Evolutionary conservation across 345 rosid species (phyloP).

Genomic region (Salix dunnii): DNA sequence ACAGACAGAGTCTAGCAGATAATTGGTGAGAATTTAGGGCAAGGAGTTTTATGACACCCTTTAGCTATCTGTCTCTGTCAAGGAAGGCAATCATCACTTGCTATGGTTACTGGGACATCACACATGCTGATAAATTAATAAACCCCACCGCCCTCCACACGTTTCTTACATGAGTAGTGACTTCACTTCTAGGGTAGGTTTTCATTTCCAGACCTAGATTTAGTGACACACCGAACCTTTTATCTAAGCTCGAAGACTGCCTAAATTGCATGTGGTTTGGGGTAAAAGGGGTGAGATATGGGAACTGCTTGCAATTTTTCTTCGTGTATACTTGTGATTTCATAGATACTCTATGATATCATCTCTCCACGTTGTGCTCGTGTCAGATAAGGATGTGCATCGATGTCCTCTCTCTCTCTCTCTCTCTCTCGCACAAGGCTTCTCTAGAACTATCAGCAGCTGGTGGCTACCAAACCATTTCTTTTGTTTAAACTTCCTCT

Average conservation of each 20-base stretch:
- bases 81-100: neutral
- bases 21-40: neutral
- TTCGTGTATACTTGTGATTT: no score
- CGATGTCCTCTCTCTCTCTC: no score
- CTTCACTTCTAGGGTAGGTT: neutral
- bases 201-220: neutral
- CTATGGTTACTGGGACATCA: neutral
- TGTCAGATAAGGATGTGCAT: no score
- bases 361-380: no score
- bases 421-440: no score
- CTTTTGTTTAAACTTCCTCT: no score
- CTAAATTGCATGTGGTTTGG: neutral
- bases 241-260: neutral
- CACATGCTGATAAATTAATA: neutral
- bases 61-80: constrained; percentile 12
- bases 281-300: neutral
- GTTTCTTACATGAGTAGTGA: neutral
- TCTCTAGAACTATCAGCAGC: no score
- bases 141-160: constrained; percentile 5
- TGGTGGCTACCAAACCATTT: no score
- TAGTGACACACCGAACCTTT: neutral
- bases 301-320: no score
- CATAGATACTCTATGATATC: no score
- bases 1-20: neutral
- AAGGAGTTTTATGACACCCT: neutral